Percentiles rank a stretch among this genome's conserved stretches.
Conservation (phyloP, 495 filamentous ascomycete genomes). For the Jackrogersella multiformis region DNA sequence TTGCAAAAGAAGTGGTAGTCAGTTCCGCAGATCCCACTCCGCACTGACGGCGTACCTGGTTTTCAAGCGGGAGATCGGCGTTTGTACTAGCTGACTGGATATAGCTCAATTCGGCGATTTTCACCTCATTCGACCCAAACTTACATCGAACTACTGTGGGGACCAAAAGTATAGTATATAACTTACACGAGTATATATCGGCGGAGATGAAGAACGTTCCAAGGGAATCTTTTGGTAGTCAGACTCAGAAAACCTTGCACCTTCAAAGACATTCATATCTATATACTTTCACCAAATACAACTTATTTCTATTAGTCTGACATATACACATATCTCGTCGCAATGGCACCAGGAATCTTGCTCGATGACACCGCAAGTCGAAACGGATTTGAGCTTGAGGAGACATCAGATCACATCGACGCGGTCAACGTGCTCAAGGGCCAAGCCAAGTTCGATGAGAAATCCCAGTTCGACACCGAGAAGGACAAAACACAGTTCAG, state of each 20-base stretch:
- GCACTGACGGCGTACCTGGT: constrained; percentile 13
- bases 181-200: constrained; percentile 36
- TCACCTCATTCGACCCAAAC: constrained; percentile 19
- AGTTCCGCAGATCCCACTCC: constrained; percentile 13
- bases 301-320: background rate
- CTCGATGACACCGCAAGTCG: constrained; percentile 49
- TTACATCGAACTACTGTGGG: constrained; percentile 19
- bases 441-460: constrained; percentile 62
- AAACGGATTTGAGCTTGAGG: constrained; percentile 79
- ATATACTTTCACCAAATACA: constrained; percentile 9
- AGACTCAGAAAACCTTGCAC: background rate
- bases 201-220: constrained; percentile 4
- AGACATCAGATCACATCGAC: constrained; percentile 81
- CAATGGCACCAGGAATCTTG: constrained; percentile 44
- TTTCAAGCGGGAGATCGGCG: constrained; percentile 25
- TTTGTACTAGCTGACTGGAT: constrained; percentile 4
- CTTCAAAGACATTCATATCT: background rate
- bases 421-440: constrained; percentile 79
- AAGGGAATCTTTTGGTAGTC: background rate
- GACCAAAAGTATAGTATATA: constrained; percentile 8
- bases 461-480: constrained; percentile 72
- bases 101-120: constrained; percentile 43
- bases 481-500: constrained; percentile 87
- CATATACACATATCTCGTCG: constrained; percentile 2
- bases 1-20: constrained; percentile 6